phyloP scores from a whole-genome alignment of 257 asterid genomes.

The Nicotiana obtusifolia region DNA sequence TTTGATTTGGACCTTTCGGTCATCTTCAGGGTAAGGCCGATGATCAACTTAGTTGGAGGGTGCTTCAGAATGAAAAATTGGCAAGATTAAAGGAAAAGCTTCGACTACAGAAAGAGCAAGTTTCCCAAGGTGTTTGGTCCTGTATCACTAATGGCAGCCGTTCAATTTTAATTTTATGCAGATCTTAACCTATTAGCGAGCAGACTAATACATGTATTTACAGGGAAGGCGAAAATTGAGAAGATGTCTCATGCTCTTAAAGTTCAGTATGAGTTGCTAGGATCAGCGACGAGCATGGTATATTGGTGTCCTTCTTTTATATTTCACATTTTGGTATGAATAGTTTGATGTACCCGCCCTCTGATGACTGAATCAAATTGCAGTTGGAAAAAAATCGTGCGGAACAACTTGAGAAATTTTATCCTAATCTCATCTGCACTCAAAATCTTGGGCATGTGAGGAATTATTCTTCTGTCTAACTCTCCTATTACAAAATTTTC shows the following conservation, averaged over 20 bases:
- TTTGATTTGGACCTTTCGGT: not conserved
- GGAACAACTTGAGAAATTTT: conserved; percentile 83
- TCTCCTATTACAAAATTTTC: not conserved
- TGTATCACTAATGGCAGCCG: not conserved
- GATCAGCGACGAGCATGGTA: conserved; percentile 73
- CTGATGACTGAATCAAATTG: conserved; percentile 27
- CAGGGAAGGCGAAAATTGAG: conserved; percentile 74
- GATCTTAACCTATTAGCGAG: conserved; percentile 12
- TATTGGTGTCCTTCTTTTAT: not conserved
- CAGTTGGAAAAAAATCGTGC: conserved; percentile 69
- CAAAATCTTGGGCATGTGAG: conserved; percentile 91
- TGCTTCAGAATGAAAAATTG: conserved; percentile 76
- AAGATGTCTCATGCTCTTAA: conserved; percentile 61
- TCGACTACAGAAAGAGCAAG: conserved; percentile 52
- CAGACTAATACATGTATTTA: conserved; percentile 26
- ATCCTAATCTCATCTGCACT: conserved; percentile 80
- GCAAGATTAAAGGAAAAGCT: conserved; percentile 72
- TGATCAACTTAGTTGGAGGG: conserved; percentile 88
- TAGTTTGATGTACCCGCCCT: not conserved
- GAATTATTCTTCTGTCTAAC: conserved; percentile 1
- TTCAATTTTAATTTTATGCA: conserved; percentile 2
- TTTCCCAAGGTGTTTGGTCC: conserved; percentile 56
- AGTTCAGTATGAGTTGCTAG: conserved; percentile 60
- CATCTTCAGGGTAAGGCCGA: conserved; percentile 80
- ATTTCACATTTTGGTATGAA: not conserved